phyloP scores from a whole-genome alignment of 306 rosid genomes.

The Quercus dentata region DNA sequence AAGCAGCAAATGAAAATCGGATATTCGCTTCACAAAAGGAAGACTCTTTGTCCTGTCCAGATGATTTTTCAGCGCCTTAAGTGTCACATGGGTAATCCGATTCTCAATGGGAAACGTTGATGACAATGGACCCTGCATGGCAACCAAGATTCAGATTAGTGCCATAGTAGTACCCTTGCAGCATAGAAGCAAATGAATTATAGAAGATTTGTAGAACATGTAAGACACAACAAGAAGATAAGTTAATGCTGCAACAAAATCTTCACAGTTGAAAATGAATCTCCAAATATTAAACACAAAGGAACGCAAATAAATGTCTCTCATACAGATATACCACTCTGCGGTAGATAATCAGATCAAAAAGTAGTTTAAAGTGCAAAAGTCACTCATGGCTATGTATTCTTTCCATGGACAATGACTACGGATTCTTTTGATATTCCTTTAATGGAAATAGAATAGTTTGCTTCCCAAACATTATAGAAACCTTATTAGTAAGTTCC shows the following conservation, averaged over 20 bases:
- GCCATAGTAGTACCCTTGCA: background rate
- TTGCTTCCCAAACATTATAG: background rate
- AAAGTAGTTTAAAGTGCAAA: background rate
- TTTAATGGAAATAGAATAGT: background rate
- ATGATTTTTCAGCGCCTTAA: constrained; percentile 78
- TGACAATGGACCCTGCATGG: constrained; percentile 84
- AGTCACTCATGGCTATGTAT: background rate
- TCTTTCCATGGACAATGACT: background rate
- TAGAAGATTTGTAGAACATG: background rate
- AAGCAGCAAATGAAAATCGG: constrained; percentile 90
- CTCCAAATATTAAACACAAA: background rate
- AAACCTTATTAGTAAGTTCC: background rate
- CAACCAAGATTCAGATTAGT: background rate
- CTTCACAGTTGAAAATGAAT: background rate
- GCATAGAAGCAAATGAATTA: background rate
- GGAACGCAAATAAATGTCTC: background rate
- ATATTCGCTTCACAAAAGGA: constrained; percentile 76
- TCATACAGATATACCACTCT: background rate
- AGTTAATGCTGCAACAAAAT: background rate
- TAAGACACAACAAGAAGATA: background rate
- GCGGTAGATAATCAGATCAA: background rate
- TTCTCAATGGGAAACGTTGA: constrained; percentile 81
- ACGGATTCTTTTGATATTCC: background rate
- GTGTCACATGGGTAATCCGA: constrained; percentile 41
- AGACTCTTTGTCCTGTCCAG: constrained; percentile 68